Percentiles rank a stretch among this genome's conserved stretches.
These are phyloP conservation scores for Primulina eburnea DNA, from an alignment of 257 asterid genomes.

Conservation along the genomic window DNA sequence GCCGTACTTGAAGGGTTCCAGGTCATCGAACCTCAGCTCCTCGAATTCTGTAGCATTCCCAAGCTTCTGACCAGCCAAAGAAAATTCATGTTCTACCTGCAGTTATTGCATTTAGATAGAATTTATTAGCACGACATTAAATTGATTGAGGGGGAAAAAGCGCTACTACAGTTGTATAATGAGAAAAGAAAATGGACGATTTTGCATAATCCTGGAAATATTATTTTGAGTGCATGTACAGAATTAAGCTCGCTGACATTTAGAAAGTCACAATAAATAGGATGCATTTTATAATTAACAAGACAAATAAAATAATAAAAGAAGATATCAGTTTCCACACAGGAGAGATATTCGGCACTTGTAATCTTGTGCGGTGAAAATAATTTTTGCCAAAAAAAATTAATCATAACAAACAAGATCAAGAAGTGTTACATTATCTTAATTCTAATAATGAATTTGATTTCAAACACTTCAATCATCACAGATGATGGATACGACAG, in stretches of 20 bases:
- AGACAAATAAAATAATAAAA: constrained; percentile 9
- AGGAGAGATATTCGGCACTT: constrained; percentile 1
- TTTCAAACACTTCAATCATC: constrained; percentile 2
- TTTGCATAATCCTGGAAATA: neutral
- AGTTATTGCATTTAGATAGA: constrained; percentile 20
- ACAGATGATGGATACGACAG: neutral
- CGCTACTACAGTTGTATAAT: neutral
- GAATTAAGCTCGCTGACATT: neutral
- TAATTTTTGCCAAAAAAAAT: neutral
- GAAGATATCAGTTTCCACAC: neutral
- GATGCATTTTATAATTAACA: neutral
- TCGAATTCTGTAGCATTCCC: constrained; percentile 66
- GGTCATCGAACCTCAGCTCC: constrained; percentile 79
- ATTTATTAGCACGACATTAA: too few relatives aligned
- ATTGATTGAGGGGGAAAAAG: neutral
- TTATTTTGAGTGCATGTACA: neutral
- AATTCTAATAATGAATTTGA: constrained; percentile 2
- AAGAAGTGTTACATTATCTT: neutral
- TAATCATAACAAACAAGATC: neutral
- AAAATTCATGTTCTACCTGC: constrained; percentile 55
- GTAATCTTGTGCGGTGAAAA: neutral
- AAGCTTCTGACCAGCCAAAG: constrained; percentile 51
- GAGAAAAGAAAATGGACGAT: constrained; percentile 5
- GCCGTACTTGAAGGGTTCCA: constrained; percentile 63
- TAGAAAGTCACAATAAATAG: neutral